A percentile compares a stretch with the other conserved stretches of the same genome.
These are phyloP conservation scores for Pneumocystis murina DNA, from an alignment of 1,139 yeast species.

Conservation along the genomic window DNA sequence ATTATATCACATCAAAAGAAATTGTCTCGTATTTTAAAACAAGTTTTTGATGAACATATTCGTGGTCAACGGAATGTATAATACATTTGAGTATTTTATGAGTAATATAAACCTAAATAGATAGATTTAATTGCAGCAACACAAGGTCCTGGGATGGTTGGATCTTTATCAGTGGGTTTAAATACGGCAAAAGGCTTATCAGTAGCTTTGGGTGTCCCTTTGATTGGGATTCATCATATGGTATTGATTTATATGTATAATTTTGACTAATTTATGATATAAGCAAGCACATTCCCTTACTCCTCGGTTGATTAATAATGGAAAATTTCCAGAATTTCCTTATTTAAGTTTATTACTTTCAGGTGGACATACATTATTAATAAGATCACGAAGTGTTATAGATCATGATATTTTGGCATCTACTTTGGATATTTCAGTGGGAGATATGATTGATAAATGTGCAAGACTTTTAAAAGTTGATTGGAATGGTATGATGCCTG, in stretches of 20 bases:
- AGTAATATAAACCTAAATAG: slow-evolving; percentile 11
- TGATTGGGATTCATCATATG: slow-evolving; percentile 93
- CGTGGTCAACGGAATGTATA: slow-evolving; percentile 34
- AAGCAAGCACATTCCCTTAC: slow-evolving; percentile 57
- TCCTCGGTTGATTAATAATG: slow-evolving; percentile 40
- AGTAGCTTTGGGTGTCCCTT: slow-evolving; percentile 59
- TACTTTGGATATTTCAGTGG: slow-evolving; percentile 79
- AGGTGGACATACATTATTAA: slow-evolving; percentile 93
- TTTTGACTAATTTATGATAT: background rate
- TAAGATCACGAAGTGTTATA: slow-evolving; percentile 42
- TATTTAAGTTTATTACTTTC: slow-evolving; percentile 66
- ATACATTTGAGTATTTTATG: slow-evolving; percentile 21
- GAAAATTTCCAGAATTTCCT: slow-evolving; percentile 48
- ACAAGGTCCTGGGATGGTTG: slow-evolving; percentile 95
- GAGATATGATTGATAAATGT: slow-evolving; percentile 87
- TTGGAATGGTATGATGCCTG: slow-evolving; percentile 60
- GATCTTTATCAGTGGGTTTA: slow-evolving; percentile 67
- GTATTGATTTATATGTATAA: slow-evolving; percentile 21
- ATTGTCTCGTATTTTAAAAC: background rate
- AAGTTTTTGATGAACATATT: slow-evolving; percentile 49
- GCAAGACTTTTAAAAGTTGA: slow-evolving; percentile 65
- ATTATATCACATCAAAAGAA: slow-evolving; percentile 22
- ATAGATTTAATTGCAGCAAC: slow-evolving; percentile 82
- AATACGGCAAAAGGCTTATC: slow-evolving; percentile 77
- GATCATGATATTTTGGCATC: slow-evolving; percentile 62